Evolutionary conservation across 345 rosid genomes (phyloP).

Genomic region (Syzygium oleosum): DNA sequence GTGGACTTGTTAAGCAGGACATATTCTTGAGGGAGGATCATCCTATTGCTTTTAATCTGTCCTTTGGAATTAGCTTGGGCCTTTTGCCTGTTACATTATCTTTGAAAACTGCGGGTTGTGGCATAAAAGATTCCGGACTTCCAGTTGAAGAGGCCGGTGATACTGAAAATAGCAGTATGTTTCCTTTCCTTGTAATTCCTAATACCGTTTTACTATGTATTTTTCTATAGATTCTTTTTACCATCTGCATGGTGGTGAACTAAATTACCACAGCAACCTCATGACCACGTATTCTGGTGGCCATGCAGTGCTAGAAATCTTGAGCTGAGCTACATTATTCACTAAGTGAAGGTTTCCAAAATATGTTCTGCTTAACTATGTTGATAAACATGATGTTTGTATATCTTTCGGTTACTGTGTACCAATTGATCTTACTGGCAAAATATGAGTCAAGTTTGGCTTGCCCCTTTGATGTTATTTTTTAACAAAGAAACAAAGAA

Average conservation of each 20-base stretch:
- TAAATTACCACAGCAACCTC: not conserved
- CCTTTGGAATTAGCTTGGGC: conserved; percentile 81
- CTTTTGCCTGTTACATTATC: conserved; percentile 72
- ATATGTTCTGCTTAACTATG: not conserved
- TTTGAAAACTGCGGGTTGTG: conserved; percentile 76
- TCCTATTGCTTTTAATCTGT: conserved; percentile 72
- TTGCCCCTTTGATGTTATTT: not conserved
- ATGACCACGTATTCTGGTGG: not conserved
- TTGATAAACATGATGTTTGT: not conserved
- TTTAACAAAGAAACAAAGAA: not conserved
- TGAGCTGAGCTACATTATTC: not conserved
- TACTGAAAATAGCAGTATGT: conserved; percentile 63
- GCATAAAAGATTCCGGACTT: conserved; percentile 68
- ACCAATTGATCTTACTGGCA: not conserved
- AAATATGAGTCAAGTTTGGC: not conserved
- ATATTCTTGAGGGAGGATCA: conserved; percentile 76
- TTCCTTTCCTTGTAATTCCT: conserved; percentile 2
- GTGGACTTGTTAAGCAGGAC: conserved; percentile 45
- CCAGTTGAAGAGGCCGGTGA: conserved; percentile 68
- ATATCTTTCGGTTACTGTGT: not conserved
- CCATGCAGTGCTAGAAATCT: not conserved
- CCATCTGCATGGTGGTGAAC: not conserved
- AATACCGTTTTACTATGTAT: not conserved
- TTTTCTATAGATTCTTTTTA: not conserved
- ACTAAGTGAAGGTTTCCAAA: not conserved